Evolutionary conservation across 202 grass and related monocot species (phyloP).

Genomic region (Eragrostis tef): DNA sequence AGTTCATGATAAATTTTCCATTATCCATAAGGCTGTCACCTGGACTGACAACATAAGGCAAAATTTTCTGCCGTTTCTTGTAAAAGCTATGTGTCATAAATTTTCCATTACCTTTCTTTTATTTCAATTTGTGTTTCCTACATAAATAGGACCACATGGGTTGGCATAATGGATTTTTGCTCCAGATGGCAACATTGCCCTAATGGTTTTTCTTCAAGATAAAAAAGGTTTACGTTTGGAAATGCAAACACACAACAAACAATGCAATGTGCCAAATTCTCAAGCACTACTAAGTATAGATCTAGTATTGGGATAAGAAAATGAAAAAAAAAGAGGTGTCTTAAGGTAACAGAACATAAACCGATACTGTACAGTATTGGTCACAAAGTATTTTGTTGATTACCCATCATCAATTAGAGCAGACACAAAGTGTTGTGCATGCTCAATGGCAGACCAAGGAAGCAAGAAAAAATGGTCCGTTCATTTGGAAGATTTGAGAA

Average conservation of each 20-base stretch:
- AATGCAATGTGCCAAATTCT: too few species aligned
- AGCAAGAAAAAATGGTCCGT: neutral
- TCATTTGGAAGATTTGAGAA: slow-evolving; percentile 7
- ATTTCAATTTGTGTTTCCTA: neutral
- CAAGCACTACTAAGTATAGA: too few species aligned
- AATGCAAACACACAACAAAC: neutral
- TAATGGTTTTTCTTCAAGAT: neutral
- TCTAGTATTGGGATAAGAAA: too few species aligned
- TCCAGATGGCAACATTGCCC: neutral
- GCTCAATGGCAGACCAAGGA: neutral
- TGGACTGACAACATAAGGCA: too few species aligned
- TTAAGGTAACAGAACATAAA: too few species aligned
- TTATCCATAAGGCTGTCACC: neutral
- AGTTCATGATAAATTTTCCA: too few species aligned
- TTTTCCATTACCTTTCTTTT: neutral
- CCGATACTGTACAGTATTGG: too few species aligned
- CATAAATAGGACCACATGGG: neutral
- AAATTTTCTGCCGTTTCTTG: too few species aligned
- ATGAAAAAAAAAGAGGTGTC: too few species aligned
- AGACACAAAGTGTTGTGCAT: neutral
- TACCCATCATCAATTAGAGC: too few species aligned
- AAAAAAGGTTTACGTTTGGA: neutral
- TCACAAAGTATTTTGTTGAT: too few species aligned
- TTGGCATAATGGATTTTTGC: neutral
- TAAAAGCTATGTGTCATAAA: neutral